Conservation (phyloP, 2,329 filamentous ascomycete genomes). For the Magnaporthiopsis rhizophila region DNA sequence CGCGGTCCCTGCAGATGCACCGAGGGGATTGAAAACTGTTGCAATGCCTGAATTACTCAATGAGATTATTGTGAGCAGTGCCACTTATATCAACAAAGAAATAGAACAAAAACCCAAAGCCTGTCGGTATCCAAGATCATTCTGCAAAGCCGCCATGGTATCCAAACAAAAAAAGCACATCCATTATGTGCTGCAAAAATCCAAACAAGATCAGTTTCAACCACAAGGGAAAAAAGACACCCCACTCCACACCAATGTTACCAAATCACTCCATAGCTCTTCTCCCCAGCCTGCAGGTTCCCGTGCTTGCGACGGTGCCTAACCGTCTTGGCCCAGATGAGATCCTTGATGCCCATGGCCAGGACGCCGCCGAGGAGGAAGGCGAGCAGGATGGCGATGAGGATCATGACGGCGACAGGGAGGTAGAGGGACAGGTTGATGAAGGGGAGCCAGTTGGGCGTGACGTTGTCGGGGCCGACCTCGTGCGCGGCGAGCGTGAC, state of each 20-base stretch:
- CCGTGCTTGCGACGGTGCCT: constrained; percentile 13
- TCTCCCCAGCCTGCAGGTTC: constrained; percentile 10
- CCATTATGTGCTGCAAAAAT: too few relatives aligned
- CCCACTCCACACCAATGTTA: background rate
- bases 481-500: constrained; percentile 16
- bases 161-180: too few relatives aligned
- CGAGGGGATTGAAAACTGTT: too few relatives aligned
- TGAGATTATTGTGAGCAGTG: too few relatives aligned
- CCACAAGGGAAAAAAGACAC: too few relatives aligned
- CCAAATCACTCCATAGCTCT: constrained; percentile 17
- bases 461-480: constrained; percentile 3
- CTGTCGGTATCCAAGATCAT: too few relatives aligned
- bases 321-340: constrained; percentile 13
- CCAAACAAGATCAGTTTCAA: too few relatives aligned
- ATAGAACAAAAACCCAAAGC: too few relatives aligned
- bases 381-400: constrained; percentile 15
- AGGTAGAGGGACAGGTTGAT: constrained; percentile 16
- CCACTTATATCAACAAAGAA: too few relatives aligned
- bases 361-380: constrained; percentile 10
- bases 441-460: constrained; percentile 14
- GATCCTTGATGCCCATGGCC: constrained; percentile 16
- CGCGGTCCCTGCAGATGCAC: too few relatives aligned
- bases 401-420: constrained; percentile 15
- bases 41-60: too few relatives aligned
- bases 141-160: too few relatives aligned